Conservation (phyloP, 441 rosid genomes). For the Kokia cookei region DNA sequence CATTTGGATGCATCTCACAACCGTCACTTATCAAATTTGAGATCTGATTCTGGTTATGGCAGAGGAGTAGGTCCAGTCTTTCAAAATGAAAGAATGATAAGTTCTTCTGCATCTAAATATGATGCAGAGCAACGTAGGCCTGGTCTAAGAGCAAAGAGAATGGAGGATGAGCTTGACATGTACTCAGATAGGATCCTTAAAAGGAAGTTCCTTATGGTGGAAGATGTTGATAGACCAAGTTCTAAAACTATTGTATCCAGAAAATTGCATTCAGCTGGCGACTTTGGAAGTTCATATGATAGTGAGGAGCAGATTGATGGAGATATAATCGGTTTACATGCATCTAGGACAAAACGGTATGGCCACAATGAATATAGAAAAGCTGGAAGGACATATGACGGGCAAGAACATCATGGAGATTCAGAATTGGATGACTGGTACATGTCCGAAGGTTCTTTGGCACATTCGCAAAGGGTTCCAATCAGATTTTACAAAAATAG, state of each 20-base stretch:
- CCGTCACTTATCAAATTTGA: slow-evolving; percentile 26
- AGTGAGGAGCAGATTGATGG: slow-evolving; percentile 35
- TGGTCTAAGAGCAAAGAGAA: slow-evolving; percentile 32
- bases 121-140: slow-evolving; percentile 24
- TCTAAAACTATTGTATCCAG: slow-evolving; percentile 24
- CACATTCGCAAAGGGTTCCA: slow-evolving; percentile 27
- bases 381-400: slow-evolving; percentile 22
- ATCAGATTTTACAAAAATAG: slow-evolving; percentile 28
- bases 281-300: slow-evolving; percentile 29
- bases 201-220: slow-evolving; percentile 27
- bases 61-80: slow-evolving; percentile 33
- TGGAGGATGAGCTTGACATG: slow-evolving; percentile 28
- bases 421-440: slow-evolving; percentile 28
- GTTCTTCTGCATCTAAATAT: slow-evolving; percentile 20
- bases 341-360: slow-evolving; percentile 22
- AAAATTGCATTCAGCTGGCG: slow-evolving; percentile 24
- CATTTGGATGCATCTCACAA: slow-evolving; percentile 21
- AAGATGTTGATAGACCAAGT: slow-evolving; percentile 25
- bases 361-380: slow-evolving; percentile 24
- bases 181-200: slow-evolving; percentile 27
- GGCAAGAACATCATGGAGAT: slow-evolving; percentile 18
- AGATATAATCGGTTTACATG: slow-evolving; percentile 20
- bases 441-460: slow-evolving; percentile 27
- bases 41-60: slow-evolving; percentile 38
- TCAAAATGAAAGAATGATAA: slow-evolving; percentile 26